phyloP scores from a whole-genome alignment of 768 basidiomycete genomes.

The Punctularia strigosozonata region DNA sequence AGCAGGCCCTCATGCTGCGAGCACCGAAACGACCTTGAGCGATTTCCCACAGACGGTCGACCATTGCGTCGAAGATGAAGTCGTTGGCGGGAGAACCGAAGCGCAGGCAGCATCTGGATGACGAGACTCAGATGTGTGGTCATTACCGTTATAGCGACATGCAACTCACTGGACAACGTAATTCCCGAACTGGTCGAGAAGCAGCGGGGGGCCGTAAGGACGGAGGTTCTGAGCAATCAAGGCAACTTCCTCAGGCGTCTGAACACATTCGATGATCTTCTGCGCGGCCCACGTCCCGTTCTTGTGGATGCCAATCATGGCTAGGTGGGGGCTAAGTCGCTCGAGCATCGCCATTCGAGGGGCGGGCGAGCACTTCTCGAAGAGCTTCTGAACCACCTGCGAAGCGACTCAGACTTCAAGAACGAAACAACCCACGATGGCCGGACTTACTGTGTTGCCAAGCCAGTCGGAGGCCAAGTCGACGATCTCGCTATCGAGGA shows the following conservation, averaged over 20 bases:
- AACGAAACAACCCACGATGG: neutral
- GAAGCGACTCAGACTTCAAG: conserved; percentile 2
- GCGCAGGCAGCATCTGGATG: conserved; percentile 71
- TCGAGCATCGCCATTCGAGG: conserved; percentile 89
- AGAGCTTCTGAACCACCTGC: conserved; percentile 93
- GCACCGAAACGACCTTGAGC: conserved; percentile 98
- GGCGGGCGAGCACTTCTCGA: conserved; percentile 71
- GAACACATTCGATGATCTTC: conserved; percentile 95
- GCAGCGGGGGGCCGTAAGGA: conserved; percentile 85
- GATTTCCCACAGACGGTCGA: conserved; percentile 97
- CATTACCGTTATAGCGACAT: conserved; percentile 2
- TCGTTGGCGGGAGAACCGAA: conserved; percentile 86
- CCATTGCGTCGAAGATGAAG: conserved; percentile 96
- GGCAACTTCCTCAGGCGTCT: conserved; percentile 74
- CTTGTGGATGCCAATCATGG: conserved; percentile 98
- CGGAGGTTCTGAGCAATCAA: conserved; percentile 79
- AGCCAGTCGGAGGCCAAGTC: conserved; percentile 97
- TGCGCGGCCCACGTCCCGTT: conserved; percentile 99
- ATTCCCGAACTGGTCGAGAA: conserved; percentile 90
- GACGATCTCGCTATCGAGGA: conserved; percentile 90
- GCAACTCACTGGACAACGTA: conserved; percentile 80
- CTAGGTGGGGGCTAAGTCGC: conserved; percentile 84
- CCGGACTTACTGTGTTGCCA: conserved; percentile 71
- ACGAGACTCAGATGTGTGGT: conserved; percentile 2
- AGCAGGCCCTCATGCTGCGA: conserved; percentile 92